phyloP scores from a whole-genome alignment of 2,329 filamentous ascomycete genomes.

The Fusarium sp. region DNA sequence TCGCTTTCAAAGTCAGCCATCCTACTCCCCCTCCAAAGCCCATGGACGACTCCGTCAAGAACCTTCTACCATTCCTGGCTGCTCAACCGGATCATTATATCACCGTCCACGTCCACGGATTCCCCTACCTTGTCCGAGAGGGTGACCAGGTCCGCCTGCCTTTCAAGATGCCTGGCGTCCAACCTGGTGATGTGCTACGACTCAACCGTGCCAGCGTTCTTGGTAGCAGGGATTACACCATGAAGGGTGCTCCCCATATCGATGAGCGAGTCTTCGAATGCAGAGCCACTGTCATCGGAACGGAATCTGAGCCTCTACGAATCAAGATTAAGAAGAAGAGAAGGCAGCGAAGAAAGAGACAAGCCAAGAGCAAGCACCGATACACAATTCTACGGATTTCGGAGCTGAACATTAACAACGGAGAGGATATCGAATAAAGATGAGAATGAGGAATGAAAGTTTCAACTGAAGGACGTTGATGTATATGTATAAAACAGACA shows the following conservation, averaged over 20 bases:
- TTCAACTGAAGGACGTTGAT: slow-evolving; percentile 30
- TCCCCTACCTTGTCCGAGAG: slow-evolving; percentile 81
- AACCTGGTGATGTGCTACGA: slow-evolving; percentile 86
- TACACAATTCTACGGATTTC: slow-evolving; percentile 89
- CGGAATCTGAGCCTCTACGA: slow-evolving; percentile 83
- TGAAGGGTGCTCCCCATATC: slow-evolving; percentile 84
- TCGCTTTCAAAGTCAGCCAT: slow-evolving; percentile 58
- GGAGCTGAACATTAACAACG: slow-evolving; percentile 75
- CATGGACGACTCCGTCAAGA: slow-evolving; percentile 67
- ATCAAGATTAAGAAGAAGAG: slow-evolving; percentile 85
- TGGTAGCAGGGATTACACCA: slow-evolving; percentile 89
- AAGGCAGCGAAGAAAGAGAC: slow-evolving; percentile 78
- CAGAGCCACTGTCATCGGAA: slow-evolving; percentile 84
- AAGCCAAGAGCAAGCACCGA: slow-evolving; percentile 88
- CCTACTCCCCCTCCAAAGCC: slow-evolving; percentile 52
- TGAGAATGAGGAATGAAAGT: slow-evolving; percentile 22
- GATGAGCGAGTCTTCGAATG: slow-evolving; percentile 89
- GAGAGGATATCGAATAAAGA: slow-evolving; percentile 55
- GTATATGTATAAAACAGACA: slow-evolving; percentile 45
- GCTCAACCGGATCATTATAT: slow-evolving; percentile 83
- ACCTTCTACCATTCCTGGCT: slow-evolving; percentile 76
- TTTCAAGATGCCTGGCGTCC: slow-evolving; percentile 80
- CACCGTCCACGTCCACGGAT: slow-evolving; percentile 82
- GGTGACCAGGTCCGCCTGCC: slow-evolving; percentile 83
- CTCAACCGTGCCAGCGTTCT: slow-evolving; percentile 86